Percentiles rank a stretch among this genome's conserved stretches.
Evolutionary conservation across 2,329 filamentous ascomycete genomes (phyloP).

Genomic region (Alternaria viburni): DNA sequence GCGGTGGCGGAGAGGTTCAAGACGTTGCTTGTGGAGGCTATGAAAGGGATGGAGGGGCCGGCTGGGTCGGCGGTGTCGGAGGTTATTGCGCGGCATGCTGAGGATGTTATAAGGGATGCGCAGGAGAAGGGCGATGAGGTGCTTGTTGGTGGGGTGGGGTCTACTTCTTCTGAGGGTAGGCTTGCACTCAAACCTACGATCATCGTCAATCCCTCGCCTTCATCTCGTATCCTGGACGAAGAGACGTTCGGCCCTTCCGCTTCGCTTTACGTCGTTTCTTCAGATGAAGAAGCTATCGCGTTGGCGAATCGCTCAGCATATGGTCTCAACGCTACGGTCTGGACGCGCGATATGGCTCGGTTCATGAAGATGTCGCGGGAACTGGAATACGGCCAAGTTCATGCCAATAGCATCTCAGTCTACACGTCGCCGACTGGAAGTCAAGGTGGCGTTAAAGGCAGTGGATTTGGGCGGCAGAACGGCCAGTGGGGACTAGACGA

Average conservation of each 20-base stretch:
- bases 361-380: slow-evolving; percentile 48
- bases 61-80: slow-evolving; percentile 44
- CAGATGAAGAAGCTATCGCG: slow-evolving; percentile 72
- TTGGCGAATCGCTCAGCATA: slow-evolving; percentile 84
- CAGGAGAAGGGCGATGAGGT: slow-evolving; percentile 61
- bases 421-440: slow-evolving; percentile 53
- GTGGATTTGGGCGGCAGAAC: slow-evolving; percentile 55
- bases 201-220: slow-evolving; percentile 66
- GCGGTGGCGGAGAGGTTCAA: slow-evolving; percentile 60
- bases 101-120: slow-evolving; percentile 50
- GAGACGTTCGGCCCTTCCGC: slow-evolving; percentile 81
- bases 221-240: slow-evolving; percentile 73
- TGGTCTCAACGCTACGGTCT: slow-evolving; percentile 73
- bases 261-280: slow-evolving; percentile 67
- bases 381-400: slow-evolving; percentile 55
- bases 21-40: slow-evolving; percentile 49
- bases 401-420: slow-evolving; percentile 56
- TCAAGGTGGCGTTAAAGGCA: slow-evolving; percentile 55
- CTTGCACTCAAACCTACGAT: slow-evolving; percentile 65
- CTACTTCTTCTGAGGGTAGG: slow-evolving; percentile 42
- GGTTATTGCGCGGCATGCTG: slow-evolving; percentile 38
- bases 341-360: slow-evolving; percentile 66
- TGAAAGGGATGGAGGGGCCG: slow-evolving; percentile 49
- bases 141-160: slow-evolving; percentile 51
- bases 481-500: slow-evolving; percentile 51